These are phyloP conservation scores for Umbelopsis isabellina DNA, from an alignment of 192 early-diverging fungal genomes.

Conservation along the genomic window DNA sequence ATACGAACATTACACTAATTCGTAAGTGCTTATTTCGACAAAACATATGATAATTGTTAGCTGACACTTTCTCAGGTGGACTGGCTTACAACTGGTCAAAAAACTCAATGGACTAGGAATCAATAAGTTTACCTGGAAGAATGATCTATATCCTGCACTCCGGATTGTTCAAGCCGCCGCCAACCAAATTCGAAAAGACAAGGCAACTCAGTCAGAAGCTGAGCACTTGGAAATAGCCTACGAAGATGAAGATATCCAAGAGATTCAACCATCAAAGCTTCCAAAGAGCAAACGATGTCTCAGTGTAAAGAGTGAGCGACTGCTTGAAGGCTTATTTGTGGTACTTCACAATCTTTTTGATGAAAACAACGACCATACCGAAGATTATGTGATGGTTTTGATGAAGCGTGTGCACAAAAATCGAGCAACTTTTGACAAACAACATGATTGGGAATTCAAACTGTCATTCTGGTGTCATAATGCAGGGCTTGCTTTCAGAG, in stretches of 20 bases:
- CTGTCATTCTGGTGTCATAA: conserved; percentile 47
- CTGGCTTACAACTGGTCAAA: conserved; percentile 26
- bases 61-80: conserved; percentile 28
- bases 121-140: conserved; percentile 12
- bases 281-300: conserved; percentile 20
- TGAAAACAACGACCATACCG: conserved; percentile 8
- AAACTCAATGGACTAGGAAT: conserved; percentile 27
- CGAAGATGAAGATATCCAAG: not conserved
- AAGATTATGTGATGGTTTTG: conserved; percentile 39
- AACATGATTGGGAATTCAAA: conserved; percentile 22
- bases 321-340: conserved; percentile 33
- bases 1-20: conserved; percentile 25
- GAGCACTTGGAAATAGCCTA: not conserved
- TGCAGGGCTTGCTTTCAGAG: conserved; percentile 45
- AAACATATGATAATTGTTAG: not conserved
- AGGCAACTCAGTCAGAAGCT: not conserved
- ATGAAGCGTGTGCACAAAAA: conserved; percentile 26
- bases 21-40: conserved; percentile 16
- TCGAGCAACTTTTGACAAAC: not conserved
- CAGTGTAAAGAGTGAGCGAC: not conserved
- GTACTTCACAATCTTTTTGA: conserved; percentile 34
- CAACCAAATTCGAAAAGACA: conserved; percentile 11
- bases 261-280: not conserved
- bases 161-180: not conserved
- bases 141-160: conserved; percentile 25